Base-by-base conservation (phyloP, 306 rosid genomes). In the Cercis canadensis region DNA sequence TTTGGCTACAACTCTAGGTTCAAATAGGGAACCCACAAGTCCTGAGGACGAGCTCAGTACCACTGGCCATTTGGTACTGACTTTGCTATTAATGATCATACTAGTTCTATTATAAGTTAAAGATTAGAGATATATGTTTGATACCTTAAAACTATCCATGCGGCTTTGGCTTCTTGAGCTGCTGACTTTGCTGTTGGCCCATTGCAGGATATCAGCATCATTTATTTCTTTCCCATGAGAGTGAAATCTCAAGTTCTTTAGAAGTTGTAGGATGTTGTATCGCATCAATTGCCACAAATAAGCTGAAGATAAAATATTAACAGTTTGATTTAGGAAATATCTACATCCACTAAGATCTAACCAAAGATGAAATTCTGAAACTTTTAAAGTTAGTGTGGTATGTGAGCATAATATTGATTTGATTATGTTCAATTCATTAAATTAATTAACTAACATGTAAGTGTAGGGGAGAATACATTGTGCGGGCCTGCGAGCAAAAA, bases 231-330 rank as follows among this genome's bases (percentile, higher is more conserved):
- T 94, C 79, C 96, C 99, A 43, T 85, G 87, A 59, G 99, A 87
- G 70, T 90, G 95, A 79, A 82, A 88, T 83, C 99, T 94, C 86
- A 94, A 82, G 86, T 94, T 94, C 77, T 84, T 90, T 7, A 94
- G 71, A 60, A 94, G 94, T 87, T 94, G 97, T 56, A 94, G 90
- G 67, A 87, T 94, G 79, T 87, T 91, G 85, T 47, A 90, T 66
- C 96, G 80, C 97, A 94, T 91, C 88, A 94, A 77, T 86, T 94
- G 99, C 99, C 99, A 94, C 86, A 94, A 80, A 76, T 84, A 94
- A 69, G 97, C 99, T 94, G 85, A 72, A 75, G 64, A 78, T 29
- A 70, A 61, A 60, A 47, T 69, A 53, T 60, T 33, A 12, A 67
- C 29, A 15, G 11, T 63, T 67, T 43, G 58, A 24, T 49, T 75